Base-by-base conservation (phyloP, 805 yeast species). In the Wickerhamomyces sydowiorum region DNA sequence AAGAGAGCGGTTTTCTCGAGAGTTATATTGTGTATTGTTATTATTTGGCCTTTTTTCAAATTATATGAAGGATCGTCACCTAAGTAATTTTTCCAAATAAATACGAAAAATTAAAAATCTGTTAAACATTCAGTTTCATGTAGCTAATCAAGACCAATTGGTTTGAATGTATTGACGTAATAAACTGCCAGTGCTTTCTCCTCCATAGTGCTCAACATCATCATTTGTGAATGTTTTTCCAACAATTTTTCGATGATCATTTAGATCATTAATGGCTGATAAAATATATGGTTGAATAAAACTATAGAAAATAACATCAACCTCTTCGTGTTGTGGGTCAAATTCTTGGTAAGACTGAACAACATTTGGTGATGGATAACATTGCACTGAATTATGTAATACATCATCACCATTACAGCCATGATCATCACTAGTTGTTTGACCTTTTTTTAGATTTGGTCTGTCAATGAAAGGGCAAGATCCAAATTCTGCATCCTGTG, bases 351-450 rank as follows among this genome's bases (percentile, higher is more conserved):
- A 61, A 1, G 84, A 65, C 50, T 77, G 83, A 22, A 91, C 77
- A 12, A 86, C 95, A 53, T 88, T 90, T 9, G 98, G 96, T 3
- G 88, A 69, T 7, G 71, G 74, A 59, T 73, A 82, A 43, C 72
- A 66, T 0, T 67, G 66, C 37, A 83, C 73, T 1, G 86, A 73
- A 44, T 64, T 67, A 64, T 85, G 90, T 43, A 79, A 52, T 30
- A 88, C 72, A 67, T 86, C 98, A 58, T 93, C 99, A 19, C 99
- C 99, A 47, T 80, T 79, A 48, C 69, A 62, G 0, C 97, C 99
- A 51, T 73, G 71, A 54, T 91, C 98, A 57, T 93, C 99, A 36
- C 62, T 53, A 0, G 99, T 91, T 0, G 79, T 80, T 52, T 84
- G 86, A 0, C 99, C 99, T 46, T 76, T 77, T 1, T 78, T 54